Evolutionary conservation across 2,329 filamentous ascomycete species (phyloP).

Genomic region (Pseudopithomyces chartarum): DNA sequence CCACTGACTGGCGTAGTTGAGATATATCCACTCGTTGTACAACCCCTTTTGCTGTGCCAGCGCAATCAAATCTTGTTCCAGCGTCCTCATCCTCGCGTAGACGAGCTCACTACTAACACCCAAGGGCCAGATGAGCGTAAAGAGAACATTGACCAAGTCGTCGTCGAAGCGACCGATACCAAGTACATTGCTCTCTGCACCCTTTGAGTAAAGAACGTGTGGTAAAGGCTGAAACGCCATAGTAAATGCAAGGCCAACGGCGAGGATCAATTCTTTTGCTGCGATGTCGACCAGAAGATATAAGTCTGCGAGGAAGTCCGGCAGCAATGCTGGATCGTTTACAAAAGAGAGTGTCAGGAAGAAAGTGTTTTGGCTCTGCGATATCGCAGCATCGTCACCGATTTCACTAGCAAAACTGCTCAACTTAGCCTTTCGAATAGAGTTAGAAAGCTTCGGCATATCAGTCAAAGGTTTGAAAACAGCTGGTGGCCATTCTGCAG

Average conservation of each 20-base stretch:
- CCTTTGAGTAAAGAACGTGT: slow-evolving; percentile 23
- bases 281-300: slow-evolving; percentile 18
- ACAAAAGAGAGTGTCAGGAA: slow-evolving; percentile 25
- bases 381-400: background rate
- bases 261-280: slow-evolving; percentile 12
- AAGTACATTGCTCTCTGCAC: slow-evolving; percentile 20
- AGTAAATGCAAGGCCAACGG: slow-evolving; percentile 21
- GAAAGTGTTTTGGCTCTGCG: slow-evolving; percentile 14
- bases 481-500: slow-evolving; percentile 19
- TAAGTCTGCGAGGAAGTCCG: slow-evolving; percentile 18
- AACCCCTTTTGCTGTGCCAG: slow-evolving; percentile 19
- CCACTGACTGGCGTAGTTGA: slow-evolving; percentile 44
- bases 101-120: slow-evolving; percentile 19
- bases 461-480: slow-evolving; percentile 16
- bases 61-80: slow-evolving; percentile 17
- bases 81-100: slow-evolving; percentile 13
- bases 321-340: slow-evolving; percentile 14
- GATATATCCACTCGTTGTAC: slow-evolving; percentile 30
- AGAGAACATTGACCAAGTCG: slow-evolving; percentile 27
- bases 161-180: slow-evolving; percentile 25
- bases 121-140: slow-evolving; percentile 18
- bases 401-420: slow-evolving; percentile 22
- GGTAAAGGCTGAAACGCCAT: slow-evolving; percentile 25
- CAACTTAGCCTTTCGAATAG: slow-evolving; percentile 22
- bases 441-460: slow-evolving; percentile 18